These are phyloP conservation scores for Tremella yokohamensis DNA, from an alignment of 768 basidiomycete species.

Conservation along the genomic window DNA sequence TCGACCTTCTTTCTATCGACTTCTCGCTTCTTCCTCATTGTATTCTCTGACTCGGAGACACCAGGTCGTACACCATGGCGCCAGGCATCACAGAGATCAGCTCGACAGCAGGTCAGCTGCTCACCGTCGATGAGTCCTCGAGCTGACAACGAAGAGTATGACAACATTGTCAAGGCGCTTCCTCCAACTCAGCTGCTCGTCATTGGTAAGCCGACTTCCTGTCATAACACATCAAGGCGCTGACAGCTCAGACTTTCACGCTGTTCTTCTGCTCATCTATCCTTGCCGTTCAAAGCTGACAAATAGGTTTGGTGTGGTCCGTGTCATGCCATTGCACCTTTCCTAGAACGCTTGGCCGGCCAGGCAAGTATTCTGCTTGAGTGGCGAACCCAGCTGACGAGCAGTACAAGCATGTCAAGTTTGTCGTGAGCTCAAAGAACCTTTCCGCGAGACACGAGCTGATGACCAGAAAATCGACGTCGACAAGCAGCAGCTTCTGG, in stretches of 20 bases:
- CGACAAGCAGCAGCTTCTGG: conserved; percentile 42
- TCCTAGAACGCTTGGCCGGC: conserved; percentile 38
- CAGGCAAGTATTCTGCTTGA: conserved; percentile 19
- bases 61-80: conserved; percentile 21
- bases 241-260: conserved; percentile 41
- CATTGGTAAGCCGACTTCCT: conserved; percentile 30
- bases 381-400: not conserved
- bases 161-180: conserved; percentile 35
- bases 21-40: conserved; percentile 6
- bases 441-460: not conserved
- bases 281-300: conserved; percentile 7
- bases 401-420: conserved; percentile 43
- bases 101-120: conserved; percentile 26
- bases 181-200: conserved; percentile 42
- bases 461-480: conserved; percentile 48
- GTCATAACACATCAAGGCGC: too few relatives aligned
- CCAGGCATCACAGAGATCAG: conserved; percentile 39
- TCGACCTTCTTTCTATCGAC: not conserved
- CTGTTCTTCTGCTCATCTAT: conserved; percentile 22
- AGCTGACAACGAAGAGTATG: conserved; percentile 29
- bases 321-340: conserved; percentile 48
- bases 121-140: too few relatives aligned
- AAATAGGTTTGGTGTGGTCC: conserved; percentile 41
- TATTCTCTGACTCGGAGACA: not conserved
- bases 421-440: conserved; percentile 36